Evolutionary conservation across 305 asterid genomes (phyloP).

Genomic region (Petunia hybrid): DNA sequence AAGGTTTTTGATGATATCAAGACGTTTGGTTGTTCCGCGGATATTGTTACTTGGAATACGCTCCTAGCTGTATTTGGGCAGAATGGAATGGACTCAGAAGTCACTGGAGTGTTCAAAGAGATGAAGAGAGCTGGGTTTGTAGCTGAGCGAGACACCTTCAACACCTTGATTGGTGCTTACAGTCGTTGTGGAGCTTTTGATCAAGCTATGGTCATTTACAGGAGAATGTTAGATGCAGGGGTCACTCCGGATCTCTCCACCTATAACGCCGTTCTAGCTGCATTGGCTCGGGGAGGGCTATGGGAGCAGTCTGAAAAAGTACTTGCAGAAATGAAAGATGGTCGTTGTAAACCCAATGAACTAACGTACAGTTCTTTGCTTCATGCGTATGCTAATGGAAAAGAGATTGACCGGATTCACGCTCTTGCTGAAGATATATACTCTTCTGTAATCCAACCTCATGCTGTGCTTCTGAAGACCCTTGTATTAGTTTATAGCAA

Average conservation of each 20-base stretch:
- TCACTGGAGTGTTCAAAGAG: constrained; percentile 89
- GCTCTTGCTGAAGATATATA: constrained; percentile 70
- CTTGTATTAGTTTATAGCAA: constrained; percentile 92
- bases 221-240: constrained; percentile 82
- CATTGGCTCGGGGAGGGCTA: constrained; percentile 83
- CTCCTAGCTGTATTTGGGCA: constrained; percentile 93
- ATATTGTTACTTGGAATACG: constrained; percentile 95
- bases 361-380: constrained; percentile 83
- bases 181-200: constrained; percentile 89
- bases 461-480: constrained; percentile 69
- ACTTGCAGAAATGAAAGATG: constrained; percentile 74
- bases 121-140: constrained; percentile 94
- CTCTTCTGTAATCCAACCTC: constrained; percentile 62
- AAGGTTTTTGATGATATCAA: constrained; percentile 77
- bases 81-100: constrained; percentile 88
- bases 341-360: constrained; percentile 83
- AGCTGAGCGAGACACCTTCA: constrained; percentile 93
- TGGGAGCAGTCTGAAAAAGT: constrained; percentile 94
- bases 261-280: constrained; percentile 87
- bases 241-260: constrained; percentile 87
- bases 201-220: constrained; percentile 83
- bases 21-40: constrained; percentile 74
- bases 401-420: constrained; percentile 66
- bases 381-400: constrained; percentile 90
- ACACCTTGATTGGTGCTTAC: constrained; percentile 88